Conservation (phyloP, 164 flowering plant species). For the Nelumbo lutea region DNA sequence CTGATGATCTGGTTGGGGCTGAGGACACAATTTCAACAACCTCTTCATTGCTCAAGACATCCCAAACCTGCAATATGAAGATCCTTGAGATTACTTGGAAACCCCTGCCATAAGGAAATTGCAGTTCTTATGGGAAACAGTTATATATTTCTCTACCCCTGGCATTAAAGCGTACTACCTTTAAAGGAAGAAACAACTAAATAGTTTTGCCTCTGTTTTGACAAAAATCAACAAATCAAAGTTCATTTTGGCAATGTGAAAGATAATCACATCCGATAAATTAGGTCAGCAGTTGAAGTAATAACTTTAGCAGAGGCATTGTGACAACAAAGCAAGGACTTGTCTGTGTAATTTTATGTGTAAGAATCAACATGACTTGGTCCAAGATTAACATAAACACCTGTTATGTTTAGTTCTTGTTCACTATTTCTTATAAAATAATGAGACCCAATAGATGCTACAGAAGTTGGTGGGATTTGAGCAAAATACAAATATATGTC, state of each 20-base stretch:
- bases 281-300: background rate
- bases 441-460: no score
- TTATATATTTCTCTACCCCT: background rate
- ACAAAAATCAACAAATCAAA: background rate
- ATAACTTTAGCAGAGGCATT: background rate
- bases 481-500: no score
- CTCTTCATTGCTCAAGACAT: constrained; percentile 87
- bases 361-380: background rate
- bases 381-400: background rate
- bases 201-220: no score
- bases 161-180: background rate
- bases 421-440: no score
- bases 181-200: background rate
- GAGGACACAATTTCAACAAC: constrained; percentile 80
- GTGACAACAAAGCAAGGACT: background rate
- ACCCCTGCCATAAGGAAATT: background rate
- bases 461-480: no score
- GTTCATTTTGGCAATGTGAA: background rate
- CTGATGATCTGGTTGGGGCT: constrained; percentile 60
- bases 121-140: background rate
- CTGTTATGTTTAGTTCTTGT: background rate
- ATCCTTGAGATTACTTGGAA: background rate
- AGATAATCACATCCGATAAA: background rate
- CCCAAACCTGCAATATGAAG: constrained; percentile 72
- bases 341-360: background rate